Conservation (phyloP, 306 rosid species). For the Malus sieversii region DNA sequence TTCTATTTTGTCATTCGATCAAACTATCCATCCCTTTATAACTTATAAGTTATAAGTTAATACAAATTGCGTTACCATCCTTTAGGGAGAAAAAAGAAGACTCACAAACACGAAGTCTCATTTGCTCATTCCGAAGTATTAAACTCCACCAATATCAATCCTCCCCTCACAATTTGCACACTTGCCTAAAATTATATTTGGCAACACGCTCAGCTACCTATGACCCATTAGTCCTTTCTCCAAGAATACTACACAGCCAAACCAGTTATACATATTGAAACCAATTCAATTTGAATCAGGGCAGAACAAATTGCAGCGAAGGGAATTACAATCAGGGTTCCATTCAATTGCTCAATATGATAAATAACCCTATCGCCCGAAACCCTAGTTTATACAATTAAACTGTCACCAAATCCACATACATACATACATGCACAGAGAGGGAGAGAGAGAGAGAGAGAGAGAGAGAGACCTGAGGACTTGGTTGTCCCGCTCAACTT, state of each 20-base stretch:
- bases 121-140: not conserved
- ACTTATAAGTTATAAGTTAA: not conserved
- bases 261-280: not conserved
- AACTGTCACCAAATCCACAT: not conserved
- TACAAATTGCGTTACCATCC: not conserved
- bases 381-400: slow-evolving; percentile 3
- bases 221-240: not conserved
- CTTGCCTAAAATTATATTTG: not conserved
- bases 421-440: not conserved
- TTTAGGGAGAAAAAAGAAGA: not conserved
- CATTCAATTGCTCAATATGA: not conserved
- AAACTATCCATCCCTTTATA: not conserved
- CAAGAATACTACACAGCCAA: not conserved
- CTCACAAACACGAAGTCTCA: not conserved
- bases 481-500: slow-evolving; percentile 96
- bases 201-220: not conserved
- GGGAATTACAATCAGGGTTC: not conserved
- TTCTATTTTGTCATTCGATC: not conserved
- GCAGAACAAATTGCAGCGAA: not conserved
- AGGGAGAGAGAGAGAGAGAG: not conserved
- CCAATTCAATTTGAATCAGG: not conserved
- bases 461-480: slow-evolving; percentile 49
- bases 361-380: not conserved
- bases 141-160: not conserved
- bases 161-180: not conserved